Evolutionary conservation across 2,329 filamentous ascomycete species (phyloP).

Genomic region (Neocucurbitaria cava): DNA sequence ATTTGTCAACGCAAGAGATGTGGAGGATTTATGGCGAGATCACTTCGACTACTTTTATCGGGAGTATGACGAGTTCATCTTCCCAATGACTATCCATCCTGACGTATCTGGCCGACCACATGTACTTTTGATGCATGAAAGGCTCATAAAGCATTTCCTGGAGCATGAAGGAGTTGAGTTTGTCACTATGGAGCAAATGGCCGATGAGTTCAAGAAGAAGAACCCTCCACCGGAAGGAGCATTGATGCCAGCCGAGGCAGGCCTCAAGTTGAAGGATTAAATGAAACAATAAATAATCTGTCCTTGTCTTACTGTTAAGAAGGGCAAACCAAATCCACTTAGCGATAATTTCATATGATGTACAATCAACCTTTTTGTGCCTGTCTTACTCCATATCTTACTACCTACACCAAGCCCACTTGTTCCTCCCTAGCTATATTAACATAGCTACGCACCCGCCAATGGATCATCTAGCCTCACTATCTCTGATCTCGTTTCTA

Average conservation of each 20-base stretch:
- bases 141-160: slow-evolving; percentile 73
- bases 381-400: too few relatives aligned
- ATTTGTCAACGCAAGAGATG: slow-evolving; percentile 61
- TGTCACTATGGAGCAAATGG: slow-evolving; percentile 74
- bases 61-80: slow-evolving; percentile 78
- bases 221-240: slow-evolving; percentile 65
- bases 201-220: slow-evolving; percentile 74
- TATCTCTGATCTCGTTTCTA: too few relatives aligned
- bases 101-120: slow-evolving; percentile 71
- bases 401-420: too few relatives aligned
- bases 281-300: background rate
- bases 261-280: slow-evolving; percentile 44
- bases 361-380: background rate
- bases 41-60: slow-evolving; percentile 77
- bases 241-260: slow-evolving; percentile 64
- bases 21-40: slow-evolving; percentile 70
- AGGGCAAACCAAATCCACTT: too few relatives aligned
- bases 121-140: slow-evolving; percentile 74
- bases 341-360: too few relatives aligned
- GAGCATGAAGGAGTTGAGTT: slow-evolving; percentile 68
- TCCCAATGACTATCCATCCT: slow-evolving; percentile 78
- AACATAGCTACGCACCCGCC: too few relatives aligned
- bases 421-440: too few relatives aligned
- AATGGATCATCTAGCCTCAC: background rate
- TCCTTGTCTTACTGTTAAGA: too few relatives aligned